Evolutionary conservation across 805 yeast genomes (phyloP).

Genomic region (Blastobotrys peoriensis): DNA sequence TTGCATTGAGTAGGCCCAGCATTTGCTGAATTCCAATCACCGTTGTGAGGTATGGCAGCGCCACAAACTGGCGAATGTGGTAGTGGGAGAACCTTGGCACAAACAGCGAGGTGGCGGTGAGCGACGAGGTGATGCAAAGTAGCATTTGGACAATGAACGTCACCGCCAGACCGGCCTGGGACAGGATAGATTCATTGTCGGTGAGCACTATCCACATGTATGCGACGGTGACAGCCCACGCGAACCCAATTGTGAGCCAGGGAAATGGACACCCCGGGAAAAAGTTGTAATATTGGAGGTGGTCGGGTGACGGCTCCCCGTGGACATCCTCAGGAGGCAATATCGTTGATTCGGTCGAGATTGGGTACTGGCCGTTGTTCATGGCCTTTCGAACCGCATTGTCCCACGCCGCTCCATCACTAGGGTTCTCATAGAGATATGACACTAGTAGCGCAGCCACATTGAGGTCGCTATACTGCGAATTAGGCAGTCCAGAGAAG

Average conservation of each 20-base stretch:
- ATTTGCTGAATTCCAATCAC: slow-evolving; percentile 43
- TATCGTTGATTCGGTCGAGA: not conserved
- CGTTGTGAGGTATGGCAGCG: slow-evolving; percentile 38
- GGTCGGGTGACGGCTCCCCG: not conserved
- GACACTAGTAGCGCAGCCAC: slow-evolving; percentile 1
- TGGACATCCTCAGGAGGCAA: not conserved
- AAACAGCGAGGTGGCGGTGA: slow-evolving; percentile 37
- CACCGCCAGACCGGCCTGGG: slow-evolving; percentile 40
- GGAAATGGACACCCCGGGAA: slow-evolving; percentile 19
- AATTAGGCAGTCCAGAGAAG: slow-evolving; percentile 29
- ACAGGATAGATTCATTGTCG: slow-evolving; percentile 39
- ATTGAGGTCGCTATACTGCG: slow-evolving; percentile 26
- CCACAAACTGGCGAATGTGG: slow-evolving; percentile 32
- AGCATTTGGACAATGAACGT: slow-evolving; percentile 39
- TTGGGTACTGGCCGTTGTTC: not conserved
- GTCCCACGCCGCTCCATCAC: slow-evolving; percentile 5
- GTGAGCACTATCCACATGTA: slow-evolving; percentile 36
- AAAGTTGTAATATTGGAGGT: slow-evolving; percentile 9
- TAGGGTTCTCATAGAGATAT: slow-evolving; percentile 2
- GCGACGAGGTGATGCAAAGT: slow-evolving; percentile 38
- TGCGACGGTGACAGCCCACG: slow-evolving; percentile 27
- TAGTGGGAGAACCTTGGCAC: slow-evolving; percentile 29
- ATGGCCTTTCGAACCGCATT: not conserved
- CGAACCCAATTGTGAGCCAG: slow-evolving; percentile 19
- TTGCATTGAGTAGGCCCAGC: slow-evolving; percentile 39